Evolutionary conservation across 83 land plant genomes (phyloP), one percentile per base, ranked within the genome.

Genomic region (Picea mariana): DNA sequence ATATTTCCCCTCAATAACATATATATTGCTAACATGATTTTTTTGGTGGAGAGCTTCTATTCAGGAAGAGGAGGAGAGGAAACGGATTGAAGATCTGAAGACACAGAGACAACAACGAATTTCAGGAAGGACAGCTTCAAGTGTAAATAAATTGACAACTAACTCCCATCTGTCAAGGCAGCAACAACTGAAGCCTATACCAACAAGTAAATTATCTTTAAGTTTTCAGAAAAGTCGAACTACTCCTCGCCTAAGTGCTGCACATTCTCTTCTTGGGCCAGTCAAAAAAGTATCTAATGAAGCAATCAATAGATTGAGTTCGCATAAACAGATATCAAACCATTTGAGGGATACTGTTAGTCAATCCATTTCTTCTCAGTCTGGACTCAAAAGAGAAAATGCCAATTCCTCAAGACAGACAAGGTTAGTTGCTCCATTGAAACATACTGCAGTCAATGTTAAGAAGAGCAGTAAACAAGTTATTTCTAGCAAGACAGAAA

Each of bases 281-380:
- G 11, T 42, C 26, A 73, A 21, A 73, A 73, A 73, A 24, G 47
- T 73, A 11, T 73, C 77, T 23, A 73, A 9, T 73, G 77, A 73
- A 44, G 77, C 77, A 73, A 73, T 73, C 77, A 73, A 73, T 8
- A 73, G 77, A 73, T 73, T 73, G 59, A 73, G 77, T 73, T 73
- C 77, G 18, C 77, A 73, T 44, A 73, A 73, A 12, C 15, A 55
- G 15, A 55, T 7, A 72, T 72, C 76, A 42, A 72, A 72, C 23
- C 23, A 9, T 20, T 72, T 23, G 21, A 40, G 24, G 75, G 47
- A 38, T 18, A 9, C 21, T 38, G 47, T 69, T 69, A 38, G 44
- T 69, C 75, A 17, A 7, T 38, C 75, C 42, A 3, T 69, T 38
- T 38, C 75, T 69, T 18, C 75, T 73, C 58, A 20, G 55, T 20